These are phyloP conservation scores for Tolypocladium guangdongense DNA, from an alignment of 2,329 filamentous ascomycete species.

Conservation along the genomic window DNA sequence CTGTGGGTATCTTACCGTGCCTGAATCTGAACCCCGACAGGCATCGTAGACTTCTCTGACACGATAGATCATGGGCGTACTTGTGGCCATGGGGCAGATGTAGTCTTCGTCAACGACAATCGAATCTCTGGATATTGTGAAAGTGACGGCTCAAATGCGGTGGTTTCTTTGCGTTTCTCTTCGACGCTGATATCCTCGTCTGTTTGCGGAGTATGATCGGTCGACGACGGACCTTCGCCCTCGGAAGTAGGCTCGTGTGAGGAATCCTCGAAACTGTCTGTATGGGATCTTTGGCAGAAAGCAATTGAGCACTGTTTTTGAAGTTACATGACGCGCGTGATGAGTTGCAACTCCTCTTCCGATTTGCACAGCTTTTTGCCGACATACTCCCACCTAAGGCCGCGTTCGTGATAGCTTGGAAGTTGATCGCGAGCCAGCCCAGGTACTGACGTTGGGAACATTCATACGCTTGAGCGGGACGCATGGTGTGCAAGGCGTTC, in stretches of 20 bases:
- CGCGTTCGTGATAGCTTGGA: conserved; percentile 14
- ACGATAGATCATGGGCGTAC: too few relatives aligned
- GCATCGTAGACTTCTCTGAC: too few relatives aligned
- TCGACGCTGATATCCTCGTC: too few relatives aligned
- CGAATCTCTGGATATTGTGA: too few relatives aligned
- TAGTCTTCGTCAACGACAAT: too few relatives aligned
- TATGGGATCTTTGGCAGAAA: conserved; percentile 15
- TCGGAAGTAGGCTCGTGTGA: not conserved
- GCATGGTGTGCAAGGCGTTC: conserved; percentile 16
- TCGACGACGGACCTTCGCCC: too few relatives aligned
- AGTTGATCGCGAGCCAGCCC: conserved; percentile 19
- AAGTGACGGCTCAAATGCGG: too few relatives aligned
- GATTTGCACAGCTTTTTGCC: conserved; percentile 17
- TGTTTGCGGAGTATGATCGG: too few relatives aligned
- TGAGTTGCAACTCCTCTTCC: conserved; percentile 17
- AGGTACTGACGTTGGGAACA: conserved; percentile 24
- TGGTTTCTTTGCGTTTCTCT: too few relatives aligned
- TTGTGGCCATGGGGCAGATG: too few relatives aligned
- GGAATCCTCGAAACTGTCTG: conserved; percentile 1
- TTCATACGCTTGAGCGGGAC: conserved; percentile 14
- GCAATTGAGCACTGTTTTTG: conserved; percentile 23
- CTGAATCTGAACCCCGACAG: conserved; percentile 5
- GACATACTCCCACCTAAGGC: conserved; percentile 25
- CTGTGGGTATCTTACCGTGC: not conserved
- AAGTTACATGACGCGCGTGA: conserved; percentile 25